phyloP scores from a whole-genome alignment of 225 moss, liverwort and hornwort genomes.

The Bryoerythrophyllum caledonicum region DNA sequence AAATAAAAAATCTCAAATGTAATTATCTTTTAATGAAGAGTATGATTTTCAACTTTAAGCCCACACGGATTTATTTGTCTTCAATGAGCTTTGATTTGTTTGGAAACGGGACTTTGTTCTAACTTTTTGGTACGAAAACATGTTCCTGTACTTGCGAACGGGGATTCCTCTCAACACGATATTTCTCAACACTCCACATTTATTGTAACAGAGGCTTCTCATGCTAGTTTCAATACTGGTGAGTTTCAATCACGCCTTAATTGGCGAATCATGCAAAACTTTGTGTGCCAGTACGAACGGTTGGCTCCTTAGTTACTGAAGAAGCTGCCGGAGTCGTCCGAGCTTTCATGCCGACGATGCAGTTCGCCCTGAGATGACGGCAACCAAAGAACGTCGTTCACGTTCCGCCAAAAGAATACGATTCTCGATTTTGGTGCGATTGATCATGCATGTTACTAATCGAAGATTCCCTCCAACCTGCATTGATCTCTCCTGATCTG shows the following conservation, averaged over 20 bases:
- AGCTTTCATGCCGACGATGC: background rate
- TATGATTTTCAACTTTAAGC: too few relatives aligned
- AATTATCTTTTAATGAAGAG: background rate
- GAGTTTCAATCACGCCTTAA: background rate
- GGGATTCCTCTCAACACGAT: background rate
- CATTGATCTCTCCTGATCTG: background rate
- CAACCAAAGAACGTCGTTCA: conserved; percentile 4
- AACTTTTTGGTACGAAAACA: background rate
- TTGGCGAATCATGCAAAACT: background rate
- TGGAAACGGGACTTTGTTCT: background rate
- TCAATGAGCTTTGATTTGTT: background rate
- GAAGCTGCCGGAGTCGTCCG: too few relatives aligned
- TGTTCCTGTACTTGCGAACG: background rate
- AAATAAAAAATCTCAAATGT: too few relatives aligned
- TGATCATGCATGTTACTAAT: background rate
- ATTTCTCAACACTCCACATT: background rate
- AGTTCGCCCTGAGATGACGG: background rate
- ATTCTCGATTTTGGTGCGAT: background rate
- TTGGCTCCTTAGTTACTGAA: background rate
- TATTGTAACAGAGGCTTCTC: background rate
- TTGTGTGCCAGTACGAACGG: background rate
- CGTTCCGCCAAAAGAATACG: background rate
- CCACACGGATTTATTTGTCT: too few relatives aligned
- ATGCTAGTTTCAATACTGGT: background rate
- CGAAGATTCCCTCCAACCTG: background rate